Conservation (phyloP, 2,329 filamentous ascomycete species). For the Geoglossum cookeanum region DNA sequence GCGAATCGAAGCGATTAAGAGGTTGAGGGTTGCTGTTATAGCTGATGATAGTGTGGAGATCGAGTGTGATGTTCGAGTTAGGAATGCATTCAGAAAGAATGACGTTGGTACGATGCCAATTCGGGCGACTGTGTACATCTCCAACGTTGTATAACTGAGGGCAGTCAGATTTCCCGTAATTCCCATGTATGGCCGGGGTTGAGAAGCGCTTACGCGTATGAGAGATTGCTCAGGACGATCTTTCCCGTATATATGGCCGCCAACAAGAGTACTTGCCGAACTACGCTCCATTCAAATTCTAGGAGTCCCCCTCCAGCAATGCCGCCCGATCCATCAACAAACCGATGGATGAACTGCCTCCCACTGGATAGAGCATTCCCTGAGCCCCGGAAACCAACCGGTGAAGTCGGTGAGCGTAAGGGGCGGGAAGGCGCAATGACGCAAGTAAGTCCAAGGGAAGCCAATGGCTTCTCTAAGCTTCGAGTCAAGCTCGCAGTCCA, state of each 20-base stretch:
- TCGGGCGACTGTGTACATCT: slow-evolving; percentile 32
- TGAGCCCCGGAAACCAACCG: slow-evolving; percentile 14
- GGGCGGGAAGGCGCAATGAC: slow-evolving; percentile 24
- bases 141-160: slow-evolving; percentile 28
- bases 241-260: slow-evolving; percentile 31
- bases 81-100: slow-evolving; percentile 27
- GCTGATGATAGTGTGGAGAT: slow-evolving; percentile 29
- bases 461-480: slow-evolving; percentile 23
- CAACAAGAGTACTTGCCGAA: slow-evolving; percentile 28
- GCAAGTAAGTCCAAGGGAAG: slow-evolving; percentile 24
- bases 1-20: slow-evolving; percentile 28
- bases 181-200: neutral
- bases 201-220: slow-evolving; percentile 25
- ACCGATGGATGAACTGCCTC: slow-evolving; percentile 12
- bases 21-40: slow-evolving; percentile 30
- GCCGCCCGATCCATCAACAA: slow-evolving; percentile 24
- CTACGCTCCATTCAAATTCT: slow-evolving; percentile 30
- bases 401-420: slow-evolving; percentile 13
- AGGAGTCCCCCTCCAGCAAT: slow-evolving; percentile 35
- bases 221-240: slow-evolving; percentile 32
- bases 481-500: slow-evolving; percentile 29
- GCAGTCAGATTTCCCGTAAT: neutral
- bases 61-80: slow-evolving; percentile 27
- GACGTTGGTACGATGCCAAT: slow-evolving; percentile 31
- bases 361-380: slow-evolving; percentile 12